Conservation (phyloP, 2,329 filamentous ascomycete genomes). For the Cladosporium phlei region DNA sequence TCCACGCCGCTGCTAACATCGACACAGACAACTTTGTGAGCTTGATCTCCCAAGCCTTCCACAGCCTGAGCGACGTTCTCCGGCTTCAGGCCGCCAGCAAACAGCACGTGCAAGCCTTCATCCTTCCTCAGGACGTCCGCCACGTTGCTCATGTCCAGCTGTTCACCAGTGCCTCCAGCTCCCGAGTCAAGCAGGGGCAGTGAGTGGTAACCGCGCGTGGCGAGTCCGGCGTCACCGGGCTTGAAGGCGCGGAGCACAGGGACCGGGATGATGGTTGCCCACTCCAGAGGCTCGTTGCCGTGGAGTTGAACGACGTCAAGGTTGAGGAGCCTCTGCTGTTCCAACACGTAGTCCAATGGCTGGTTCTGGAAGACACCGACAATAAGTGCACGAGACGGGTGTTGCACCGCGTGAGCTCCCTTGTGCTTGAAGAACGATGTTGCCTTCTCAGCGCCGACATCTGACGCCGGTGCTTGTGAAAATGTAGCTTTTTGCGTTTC, state of each 20-base stretch:
- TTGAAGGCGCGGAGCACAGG: slow-evolving; percentile 85
- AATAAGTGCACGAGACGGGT: slow-evolving; percentile 63
- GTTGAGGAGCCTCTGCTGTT: slow-evolving; percentile 67
- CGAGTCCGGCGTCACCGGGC: slow-evolving; percentile 67
- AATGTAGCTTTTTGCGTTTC: slow-evolving; percentile 37
- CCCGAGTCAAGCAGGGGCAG: slow-evolving; percentile 84
- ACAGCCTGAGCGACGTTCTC: slow-evolving; percentile 71
- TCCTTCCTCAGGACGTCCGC: slow-evolving; percentile 63
- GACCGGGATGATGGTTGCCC: slow-evolving; percentile 82
- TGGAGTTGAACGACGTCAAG: slow-evolving; percentile 92
- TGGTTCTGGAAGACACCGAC: slow-evolving; percentile 96
- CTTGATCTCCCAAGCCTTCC: slow-evolving; percentile 55
- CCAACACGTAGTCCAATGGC: slow-evolving; percentile 73
- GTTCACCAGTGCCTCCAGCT: slow-evolving; percentile 72
- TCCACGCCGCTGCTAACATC: slow-evolving; percentile 96
- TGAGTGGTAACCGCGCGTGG: slow-evolving; percentile 72
- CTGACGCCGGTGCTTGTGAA: background rate
- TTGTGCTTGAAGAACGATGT: slow-evolving; percentile 69
- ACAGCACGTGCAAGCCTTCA: slow-evolving; percentile 64
- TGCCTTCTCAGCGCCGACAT: slow-evolving; percentile 25
- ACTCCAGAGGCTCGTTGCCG: slow-evolving; percentile 86
- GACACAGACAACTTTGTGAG: slow-evolving; percentile 66
- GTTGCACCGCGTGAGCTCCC: slow-evolving; percentile 40
- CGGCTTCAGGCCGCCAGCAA: slow-evolving; percentile 80
- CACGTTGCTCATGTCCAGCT: slow-evolving; percentile 67